Conservation (phyloP, 1,284 basidiomycete species). For the Ustilago tritici region DNA sequence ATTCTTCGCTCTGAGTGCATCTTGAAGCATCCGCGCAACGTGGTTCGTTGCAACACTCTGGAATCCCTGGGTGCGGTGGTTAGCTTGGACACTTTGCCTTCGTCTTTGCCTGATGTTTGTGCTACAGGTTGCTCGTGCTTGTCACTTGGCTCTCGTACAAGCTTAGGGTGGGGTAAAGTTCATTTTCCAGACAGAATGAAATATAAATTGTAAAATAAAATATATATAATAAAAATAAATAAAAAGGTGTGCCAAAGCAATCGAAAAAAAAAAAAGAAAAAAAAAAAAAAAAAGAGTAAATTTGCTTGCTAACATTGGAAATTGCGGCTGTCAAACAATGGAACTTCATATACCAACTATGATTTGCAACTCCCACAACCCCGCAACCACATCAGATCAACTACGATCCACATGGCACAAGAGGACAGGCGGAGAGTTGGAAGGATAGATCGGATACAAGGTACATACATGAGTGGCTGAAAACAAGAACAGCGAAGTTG, state of each 20-base stretch:
- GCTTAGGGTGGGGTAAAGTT: not conserved
- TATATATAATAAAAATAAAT: not conserved
- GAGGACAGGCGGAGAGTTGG: no score
- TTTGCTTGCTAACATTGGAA: no score
- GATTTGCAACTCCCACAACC: no score
- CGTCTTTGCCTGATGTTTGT: not conserved
- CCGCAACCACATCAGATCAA: no score
- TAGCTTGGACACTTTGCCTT: conserved; percentile 66
- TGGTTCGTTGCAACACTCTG: conserved; percentile 49
- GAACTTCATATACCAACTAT: no score
- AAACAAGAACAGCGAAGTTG: no score
- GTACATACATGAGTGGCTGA: no score
- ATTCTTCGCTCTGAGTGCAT: not conserved
- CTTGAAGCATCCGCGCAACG: conserved; percentile 14
- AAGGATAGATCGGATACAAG: no score
- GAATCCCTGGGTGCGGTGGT: conserved; percentile 70
- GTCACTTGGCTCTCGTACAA: conserved; percentile 15
- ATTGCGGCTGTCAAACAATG: no score
- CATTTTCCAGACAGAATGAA: not conserved
- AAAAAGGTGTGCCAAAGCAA: not conserved
- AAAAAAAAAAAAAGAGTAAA: no score
- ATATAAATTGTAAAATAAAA: not conserved
- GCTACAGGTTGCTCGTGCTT: conserved; percentile 16
- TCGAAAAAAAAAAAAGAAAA: no score
- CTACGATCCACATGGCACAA: no score